Evolutionary conservation across 2,329 filamentous ascomycete genomes (phyloP), one percentile per base, ranked within the genome.

Genomic region (Botrytis byssoidea): DNA sequence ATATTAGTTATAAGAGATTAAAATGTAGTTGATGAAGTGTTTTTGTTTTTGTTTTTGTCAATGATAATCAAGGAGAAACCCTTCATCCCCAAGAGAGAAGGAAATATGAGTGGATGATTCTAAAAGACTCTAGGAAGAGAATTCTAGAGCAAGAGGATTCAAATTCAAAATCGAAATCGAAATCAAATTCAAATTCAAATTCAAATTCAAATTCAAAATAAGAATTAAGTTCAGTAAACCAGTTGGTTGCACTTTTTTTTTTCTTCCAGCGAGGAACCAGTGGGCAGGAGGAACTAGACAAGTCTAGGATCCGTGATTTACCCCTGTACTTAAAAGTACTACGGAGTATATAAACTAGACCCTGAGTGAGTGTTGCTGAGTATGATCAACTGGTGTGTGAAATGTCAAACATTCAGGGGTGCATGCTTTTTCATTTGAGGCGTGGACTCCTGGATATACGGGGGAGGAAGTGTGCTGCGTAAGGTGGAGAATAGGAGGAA

Each of bases 391-490:
- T 66, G 40, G n/a, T 59, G 48, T 37, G 29, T 12, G 55, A 63
- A 70, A 70, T 44, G 57, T 70, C 55, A 70, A 70, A 70, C 68
- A 70, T 70, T 70, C 68, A 70, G 68, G 68, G 42, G 29, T 63
- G 40, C 48, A 69, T 57, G 48, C 35, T 57, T 57, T 57, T 69
- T 57, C 35, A 69, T 57, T 57, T 42, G 66, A 69, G 46, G 66
- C 66, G 66, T 57, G 66, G 66, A 46, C 57, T 37, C 25, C 42
- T 42, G 29, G 57, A 22, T 60, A 44, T 4, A 44, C 16, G 60
- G 60, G 25, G 25, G 61, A 44, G 37, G 2, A 40, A n/a, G 42
- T 10, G 9, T 29, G 35, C 48, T 51, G 48, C 48, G 48, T n/a
- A n/a, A 59, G 67, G 46, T 69, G 67, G 51, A 69, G 66, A 59